A percentile compares a stretch with the other conserved stretches of the same genome.
phyloP scores from a whole-genome alignment of 179 eudicot genomes.

The Gypsophila paniculata region DNA sequence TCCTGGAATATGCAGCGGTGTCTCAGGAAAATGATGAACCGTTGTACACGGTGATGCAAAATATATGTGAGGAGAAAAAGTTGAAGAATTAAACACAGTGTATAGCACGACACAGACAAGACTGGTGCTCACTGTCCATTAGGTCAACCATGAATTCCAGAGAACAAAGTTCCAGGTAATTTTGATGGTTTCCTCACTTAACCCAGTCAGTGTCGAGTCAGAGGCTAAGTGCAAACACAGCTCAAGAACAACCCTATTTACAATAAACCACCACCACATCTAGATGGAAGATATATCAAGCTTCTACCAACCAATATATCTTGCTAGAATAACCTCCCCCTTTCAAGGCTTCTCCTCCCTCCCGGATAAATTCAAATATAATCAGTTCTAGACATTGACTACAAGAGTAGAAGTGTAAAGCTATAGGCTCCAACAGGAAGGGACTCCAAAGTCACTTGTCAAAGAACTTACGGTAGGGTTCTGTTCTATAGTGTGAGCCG shows the following conservation, averaged over 20 bases:
- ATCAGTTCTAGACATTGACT: too few species aligned
- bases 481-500: too few species aligned
- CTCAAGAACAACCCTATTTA: not conserved
- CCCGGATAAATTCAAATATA: not conserved
- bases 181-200: not conserved
- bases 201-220: not conserved
- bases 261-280: not conserved
- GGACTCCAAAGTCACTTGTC: too few species aligned
- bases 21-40: conserved; percentile 2
- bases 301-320: not conserved
- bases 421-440: too few species aligned
- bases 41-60: conserved; percentile 1
- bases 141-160: not conserved
- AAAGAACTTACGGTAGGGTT: too few species aligned
- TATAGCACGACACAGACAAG: not conserved
- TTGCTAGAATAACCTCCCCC: not conserved
- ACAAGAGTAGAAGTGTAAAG: too few species aligned
- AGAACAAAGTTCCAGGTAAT: not conserved
- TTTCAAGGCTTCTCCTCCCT: not conserved
- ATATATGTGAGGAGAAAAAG: not conserved
- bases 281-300: not conserved
- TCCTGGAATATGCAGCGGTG: conserved; percentile 39
- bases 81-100: not conserved
- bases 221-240: not conserved
- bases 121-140: not conserved